Conservation (phyloP, 495 filamentous ascomycete species). For the Trypethelium eluteriae region DNA sequence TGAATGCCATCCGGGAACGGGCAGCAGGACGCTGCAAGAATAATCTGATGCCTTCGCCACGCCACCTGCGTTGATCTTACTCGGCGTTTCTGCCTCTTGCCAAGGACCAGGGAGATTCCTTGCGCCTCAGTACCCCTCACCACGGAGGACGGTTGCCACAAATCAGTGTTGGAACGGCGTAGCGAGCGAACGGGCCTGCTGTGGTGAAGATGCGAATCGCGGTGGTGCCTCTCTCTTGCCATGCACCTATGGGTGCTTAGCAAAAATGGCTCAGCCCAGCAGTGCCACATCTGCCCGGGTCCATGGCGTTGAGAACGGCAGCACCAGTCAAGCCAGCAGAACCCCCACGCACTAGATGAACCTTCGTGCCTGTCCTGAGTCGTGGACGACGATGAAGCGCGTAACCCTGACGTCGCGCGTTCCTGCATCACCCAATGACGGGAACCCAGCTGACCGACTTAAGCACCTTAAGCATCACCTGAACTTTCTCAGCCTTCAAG, state of each 20-base stretch:
- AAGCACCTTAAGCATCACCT: neutral
- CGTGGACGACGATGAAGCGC: neutral
- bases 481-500: neutral
- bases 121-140: too few species aligned
- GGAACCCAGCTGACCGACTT: neutral
- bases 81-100: too few species aligned
- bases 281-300: neutral
- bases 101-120: too few species aligned
- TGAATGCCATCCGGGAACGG: neutral
- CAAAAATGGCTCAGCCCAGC: neutral
- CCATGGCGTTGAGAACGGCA: neutral
- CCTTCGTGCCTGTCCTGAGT: neutral
- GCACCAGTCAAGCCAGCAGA: neutral
- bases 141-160: too few species aligned
- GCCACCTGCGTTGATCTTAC: too few species aligned
- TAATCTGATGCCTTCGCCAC: neutral
- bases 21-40: neutral
- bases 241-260: neutral
- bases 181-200: too few species aligned
- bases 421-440: constrained; percentile 9
- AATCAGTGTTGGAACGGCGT: too few species aligned
- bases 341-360: neutral
- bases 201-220: too few species aligned
- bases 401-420: constrained; percentile 1
- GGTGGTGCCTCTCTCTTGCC: too few species aligned